Evolutionary conservation across 192 early-diverging fungal genomes (phyloP), one percentile per base, ranked within the genome.

Genomic region (Radiomyces spectabilis): DNA sequence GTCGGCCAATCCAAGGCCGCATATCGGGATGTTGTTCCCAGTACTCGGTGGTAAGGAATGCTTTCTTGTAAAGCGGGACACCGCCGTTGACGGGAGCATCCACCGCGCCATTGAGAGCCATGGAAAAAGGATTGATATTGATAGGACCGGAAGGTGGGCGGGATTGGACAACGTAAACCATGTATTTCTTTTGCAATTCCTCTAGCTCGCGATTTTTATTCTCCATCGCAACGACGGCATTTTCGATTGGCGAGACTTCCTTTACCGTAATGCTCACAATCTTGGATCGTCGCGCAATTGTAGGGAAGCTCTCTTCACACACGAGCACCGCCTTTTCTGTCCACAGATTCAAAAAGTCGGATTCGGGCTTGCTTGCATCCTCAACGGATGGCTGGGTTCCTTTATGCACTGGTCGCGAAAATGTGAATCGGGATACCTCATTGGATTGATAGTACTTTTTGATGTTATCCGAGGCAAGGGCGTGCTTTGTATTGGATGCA

Each of bases 31-130:
- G 52, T 12, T 71, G 31, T 13, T 52, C 51, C 34, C 47, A 49
- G 52, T 72, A 80, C n/a, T 61, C 53, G 4, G 59, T 41, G 13
- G 55, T 57, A 22, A 89, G 64, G 57, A 90, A 90, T 0, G 87
- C 84, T 27, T 66, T 73, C 50, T 73, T 69, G 57, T 91, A 91
- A 78, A 91, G 82, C 21, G 81, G 79, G 3, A 91, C 70, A 26
- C 88, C 88, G 24, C 87, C 88, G 71, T 91, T 91, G 1, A 91
- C 84, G 7, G 87, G 88, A 7, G 88, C 87, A 73, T 91, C 88
- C 0, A 91, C 80, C 3, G 87, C 83, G 30, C 88, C 87, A 46
- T 87, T 88, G n/a, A 91, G 55, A 6, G 85, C 75, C 85, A 91
- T 87, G 1, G 88, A 85, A 41, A 91, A 86, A 0, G 78, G 81